phyloP scores from a whole-genome alignment of 2,329 filamentous ascomycete genomes.

The Tolypocladium sp. region DNA sequence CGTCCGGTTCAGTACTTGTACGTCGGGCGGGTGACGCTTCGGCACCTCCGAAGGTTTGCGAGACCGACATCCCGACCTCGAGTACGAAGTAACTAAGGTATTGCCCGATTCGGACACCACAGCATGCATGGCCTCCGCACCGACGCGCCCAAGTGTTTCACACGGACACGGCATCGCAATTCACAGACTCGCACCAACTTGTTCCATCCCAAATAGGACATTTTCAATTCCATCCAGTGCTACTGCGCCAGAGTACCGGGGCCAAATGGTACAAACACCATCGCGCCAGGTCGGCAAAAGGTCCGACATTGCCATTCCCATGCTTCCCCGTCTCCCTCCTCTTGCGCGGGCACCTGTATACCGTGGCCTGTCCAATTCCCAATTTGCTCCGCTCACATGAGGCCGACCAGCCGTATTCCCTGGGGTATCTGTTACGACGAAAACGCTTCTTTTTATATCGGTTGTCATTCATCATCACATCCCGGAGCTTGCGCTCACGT shows the following conservation, averaged over 20 bases:
- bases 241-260: neutral
- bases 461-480: constrained; percentile 6
- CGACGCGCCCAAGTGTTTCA: neutral
- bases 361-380: neutral
- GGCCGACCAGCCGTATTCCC: constrained; percentile 3
- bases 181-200: neutral
- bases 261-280: neutral
- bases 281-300: neutral
- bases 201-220: neutral
- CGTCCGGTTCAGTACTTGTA: neutral
- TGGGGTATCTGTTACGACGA: constrained; percentile 6
- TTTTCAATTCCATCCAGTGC: neutral
- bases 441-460: neutral
- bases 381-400: constrained; percentile 2
- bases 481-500: constrained; percentile 13
- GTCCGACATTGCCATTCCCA: neutral
- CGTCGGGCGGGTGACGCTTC: too few relatives aligned
- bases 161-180: neutral
- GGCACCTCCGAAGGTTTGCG: neutral
- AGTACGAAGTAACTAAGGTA: neutral
- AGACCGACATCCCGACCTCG: neutral
- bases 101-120: neutral
- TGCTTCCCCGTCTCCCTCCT: neutral
- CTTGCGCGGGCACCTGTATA: neutral
- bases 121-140: neutral